Conservation (phyloP, 1,284 basidiomycete genomes). For the Ceratobasidium sp. region DNA sequence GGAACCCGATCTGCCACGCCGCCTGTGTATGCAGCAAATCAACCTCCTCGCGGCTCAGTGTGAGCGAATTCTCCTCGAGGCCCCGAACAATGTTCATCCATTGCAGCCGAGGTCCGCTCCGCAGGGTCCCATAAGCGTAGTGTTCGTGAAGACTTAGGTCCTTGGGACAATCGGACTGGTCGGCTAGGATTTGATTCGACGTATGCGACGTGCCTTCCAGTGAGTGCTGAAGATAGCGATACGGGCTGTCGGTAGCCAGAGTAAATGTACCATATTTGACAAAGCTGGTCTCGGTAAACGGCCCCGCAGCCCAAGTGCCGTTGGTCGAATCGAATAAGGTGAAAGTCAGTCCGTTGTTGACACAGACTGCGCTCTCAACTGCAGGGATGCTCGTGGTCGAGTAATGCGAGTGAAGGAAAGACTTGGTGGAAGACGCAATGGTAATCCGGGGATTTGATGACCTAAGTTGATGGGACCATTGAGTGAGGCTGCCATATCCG, state of each 20-base stretch:
- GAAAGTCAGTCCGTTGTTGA: conserved; percentile 56
- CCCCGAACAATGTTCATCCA: conserved; percentile 64
- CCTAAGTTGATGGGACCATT: background rate
- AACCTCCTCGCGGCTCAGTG: conserved; percentile 57
- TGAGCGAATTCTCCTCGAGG: conserved; percentile 56
- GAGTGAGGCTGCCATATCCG: background rate
- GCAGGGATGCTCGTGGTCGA: conserved; percentile 52
- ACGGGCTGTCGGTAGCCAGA: conserved; percentile 53
- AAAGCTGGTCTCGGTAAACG: conserved; percentile 49
- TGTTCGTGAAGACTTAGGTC: conserved; percentile 61
- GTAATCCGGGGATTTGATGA: conserved; percentile 50
- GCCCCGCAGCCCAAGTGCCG: conserved; percentile 45
- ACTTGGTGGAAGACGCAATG: conserved; percentile 58
- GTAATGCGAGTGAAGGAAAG: conserved; percentile 59
- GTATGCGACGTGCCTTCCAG: conserved; percentile 57
- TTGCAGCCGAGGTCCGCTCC: conserved; percentile 60
- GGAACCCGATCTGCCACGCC: conserved; percentile 49
- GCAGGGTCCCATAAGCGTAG: conserved; percentile 59
- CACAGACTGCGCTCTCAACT: conserved; percentile 49
- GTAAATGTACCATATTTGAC: conserved; percentile 53
- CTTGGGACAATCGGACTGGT: conserved; percentile 57
- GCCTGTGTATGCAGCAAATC: conserved; percentile 59
- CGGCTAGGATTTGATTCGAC: conserved; percentile 60
- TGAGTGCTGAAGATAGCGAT: conserved; percentile 56
- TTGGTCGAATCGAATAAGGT: conserved; percentile 47